Conservation (phyloP, 306 rosid species). For the Lathyrus aphaca region DNA sequence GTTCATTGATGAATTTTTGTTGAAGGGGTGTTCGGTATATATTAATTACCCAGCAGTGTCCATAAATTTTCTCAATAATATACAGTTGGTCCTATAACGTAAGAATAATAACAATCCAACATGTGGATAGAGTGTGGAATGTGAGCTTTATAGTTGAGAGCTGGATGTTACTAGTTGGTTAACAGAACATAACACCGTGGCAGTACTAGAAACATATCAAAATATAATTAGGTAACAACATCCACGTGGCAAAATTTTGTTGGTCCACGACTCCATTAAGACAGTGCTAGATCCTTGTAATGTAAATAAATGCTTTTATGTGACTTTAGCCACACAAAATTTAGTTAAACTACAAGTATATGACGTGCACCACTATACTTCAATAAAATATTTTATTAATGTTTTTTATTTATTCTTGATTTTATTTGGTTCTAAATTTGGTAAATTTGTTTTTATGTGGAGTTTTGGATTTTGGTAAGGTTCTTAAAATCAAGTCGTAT, state of each 20-base stretch:
- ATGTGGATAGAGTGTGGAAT: slow-evolving; percentile 46
- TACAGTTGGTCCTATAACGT: slow-evolving; percentile 26
- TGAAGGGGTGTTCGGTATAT: slow-evolving; percentile 35
- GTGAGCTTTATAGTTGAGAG: slow-evolving; percentile 39
- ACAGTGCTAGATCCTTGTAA: slow-evolving; percentile 22
- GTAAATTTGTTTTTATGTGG: slow-evolving; percentile 35
- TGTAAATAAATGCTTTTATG: slow-evolving; percentile 25
- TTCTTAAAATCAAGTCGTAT: slow-evolving; percentile 38
- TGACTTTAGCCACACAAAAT: slow-evolving; percentile 41
- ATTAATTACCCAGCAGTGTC: neutral
- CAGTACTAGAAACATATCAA: slow-evolving; percentile 10
- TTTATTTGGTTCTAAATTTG: slow-evolving; percentile 17
- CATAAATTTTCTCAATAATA: neutral
- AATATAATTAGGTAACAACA: slow-evolving; percentile 4
- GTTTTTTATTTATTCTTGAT: neutral
- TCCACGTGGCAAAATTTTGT: slow-evolving; percentile 32
- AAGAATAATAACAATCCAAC: slow-evolving; percentile 44
- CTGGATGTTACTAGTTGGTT: slow-evolving; percentile 40
- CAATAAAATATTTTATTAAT: slow-evolving; percentile 36
- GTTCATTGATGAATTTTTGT: neutral
- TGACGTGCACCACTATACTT: slow-evolving; percentile 46
- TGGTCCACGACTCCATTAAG: slow-evolving; percentile 51
- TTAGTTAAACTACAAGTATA: slow-evolving; percentile 28
- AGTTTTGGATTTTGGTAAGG: slow-evolving; percentile 28
- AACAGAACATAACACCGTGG: slow-evolving; percentile 36